Evolutionary conservation across 106 monocot species (phyloP).

Genomic region (Iris macrosiphon): DNA sequence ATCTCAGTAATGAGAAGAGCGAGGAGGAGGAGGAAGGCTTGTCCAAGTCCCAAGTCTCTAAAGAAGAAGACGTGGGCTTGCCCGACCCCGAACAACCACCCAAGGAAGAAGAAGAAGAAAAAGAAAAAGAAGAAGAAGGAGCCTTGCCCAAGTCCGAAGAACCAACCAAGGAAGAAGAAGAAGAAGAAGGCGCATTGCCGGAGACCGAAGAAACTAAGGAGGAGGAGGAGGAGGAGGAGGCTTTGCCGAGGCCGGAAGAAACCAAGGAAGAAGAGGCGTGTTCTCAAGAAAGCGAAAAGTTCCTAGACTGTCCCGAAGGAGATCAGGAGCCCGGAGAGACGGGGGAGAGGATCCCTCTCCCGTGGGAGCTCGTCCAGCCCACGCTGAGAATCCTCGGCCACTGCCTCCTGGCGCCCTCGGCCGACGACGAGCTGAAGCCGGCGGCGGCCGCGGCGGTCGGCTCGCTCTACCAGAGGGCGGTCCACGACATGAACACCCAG

Average conservation of each 20-base stretch:
- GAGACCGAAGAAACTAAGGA: no score
- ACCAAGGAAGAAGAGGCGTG: background rate
- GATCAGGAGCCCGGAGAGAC: conserved; percentile 20
- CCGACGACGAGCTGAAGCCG: conserved; percentile 27
- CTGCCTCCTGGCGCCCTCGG: conserved; percentile 38
- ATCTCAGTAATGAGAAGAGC: background rate
- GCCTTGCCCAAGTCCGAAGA: no score
- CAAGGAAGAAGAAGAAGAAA: background rate
- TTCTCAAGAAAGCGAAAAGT: no score
- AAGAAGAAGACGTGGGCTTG: no score
- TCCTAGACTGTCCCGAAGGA: no score
- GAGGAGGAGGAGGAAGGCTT: background rate
- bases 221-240: no score
- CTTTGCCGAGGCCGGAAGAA: background rate
- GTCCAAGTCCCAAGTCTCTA: background rate
- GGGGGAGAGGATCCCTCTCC: conserved; percentile 43
- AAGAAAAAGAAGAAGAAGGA: background rate
- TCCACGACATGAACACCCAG: conserved; percentile 36
- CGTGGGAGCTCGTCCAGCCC: conserved; percentile 77
- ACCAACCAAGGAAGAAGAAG: background rate
- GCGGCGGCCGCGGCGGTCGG: conserved; percentile 24
- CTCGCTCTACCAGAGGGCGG: conserved; percentile 37
- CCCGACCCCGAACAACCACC: no score
- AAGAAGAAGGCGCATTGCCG: background rate
- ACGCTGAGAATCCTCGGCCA: conserved; percentile 51